Conservation (phyloP, 2,329 filamentous ascomycete genomes). For the Didymellaceae sp. region DNA sequence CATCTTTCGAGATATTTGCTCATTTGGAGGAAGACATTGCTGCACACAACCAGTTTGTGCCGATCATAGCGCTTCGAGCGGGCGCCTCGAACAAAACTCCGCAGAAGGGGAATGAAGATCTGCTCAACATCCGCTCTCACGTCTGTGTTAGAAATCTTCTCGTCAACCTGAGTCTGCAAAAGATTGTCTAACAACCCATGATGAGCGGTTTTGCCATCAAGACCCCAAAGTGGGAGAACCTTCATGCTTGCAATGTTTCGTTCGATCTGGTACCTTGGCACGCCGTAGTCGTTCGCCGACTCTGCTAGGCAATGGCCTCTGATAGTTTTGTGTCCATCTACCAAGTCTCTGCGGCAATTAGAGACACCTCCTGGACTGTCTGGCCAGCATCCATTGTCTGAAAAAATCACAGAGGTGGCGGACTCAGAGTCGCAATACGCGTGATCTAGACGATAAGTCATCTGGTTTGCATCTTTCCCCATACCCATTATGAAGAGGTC, state of each 20-base stretch:
- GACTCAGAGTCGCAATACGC: not conserved
- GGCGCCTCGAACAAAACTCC: conserved; percentile 43
- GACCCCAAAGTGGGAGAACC: conserved; percentile 51
- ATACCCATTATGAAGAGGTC: not conserved
- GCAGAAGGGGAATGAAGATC: conserved; percentile 52
- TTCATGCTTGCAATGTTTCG: conserved; percentile 53
- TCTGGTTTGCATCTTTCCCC: not conserved
- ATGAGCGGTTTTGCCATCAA: conserved; percentile 51
- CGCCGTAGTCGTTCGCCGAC: conserved; percentile 52
- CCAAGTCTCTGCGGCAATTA: conserved; percentile 51
- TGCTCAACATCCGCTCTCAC: conserved; percentile 45
- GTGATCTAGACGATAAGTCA: not conserved
- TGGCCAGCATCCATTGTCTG: conserved; percentile 52
- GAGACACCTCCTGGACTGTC: conserved; percentile 53
- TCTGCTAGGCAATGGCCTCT: conserved; percentile 54
- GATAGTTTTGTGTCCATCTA: conserved; percentile 52
- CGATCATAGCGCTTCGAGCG: conserved; percentile 34
- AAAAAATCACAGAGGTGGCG: not conserved
- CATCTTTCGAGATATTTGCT: conserved; percentile 56
- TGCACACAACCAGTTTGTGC: conserved; percentile 47
- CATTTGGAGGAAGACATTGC: conserved; percentile 51
- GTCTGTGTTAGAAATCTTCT: conserved; percentile 44
- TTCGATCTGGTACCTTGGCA: conserved; percentile 32
- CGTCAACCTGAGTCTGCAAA: conserved; percentile 49
- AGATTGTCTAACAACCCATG: conserved; percentile 53